Conservation (phyloP, 2,329 filamentous ascomycete species). For the Stromatinia cepivora region DNA sequence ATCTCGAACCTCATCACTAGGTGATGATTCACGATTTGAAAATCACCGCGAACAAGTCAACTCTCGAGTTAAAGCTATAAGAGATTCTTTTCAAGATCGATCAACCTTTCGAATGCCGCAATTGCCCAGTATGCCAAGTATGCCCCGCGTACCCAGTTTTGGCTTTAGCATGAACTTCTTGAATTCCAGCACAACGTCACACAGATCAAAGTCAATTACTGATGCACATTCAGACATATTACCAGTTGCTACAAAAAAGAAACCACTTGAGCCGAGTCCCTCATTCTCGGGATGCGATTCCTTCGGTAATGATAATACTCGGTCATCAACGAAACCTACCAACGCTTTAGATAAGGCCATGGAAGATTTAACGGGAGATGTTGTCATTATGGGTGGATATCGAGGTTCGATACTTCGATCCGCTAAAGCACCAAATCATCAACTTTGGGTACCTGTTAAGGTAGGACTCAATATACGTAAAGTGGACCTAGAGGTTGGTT, state of each 20-base stretch:
- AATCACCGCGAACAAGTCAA: conserved; percentile 84
- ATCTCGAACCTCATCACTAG: conserved; percentile 78
- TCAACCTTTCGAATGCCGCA: conserved; percentile 73
- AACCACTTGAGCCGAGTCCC: conserved; percentile 26
- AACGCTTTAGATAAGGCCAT: conserved; percentile 52
- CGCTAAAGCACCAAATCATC: conserved; percentile 76
- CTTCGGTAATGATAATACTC: conserved; percentile 27
- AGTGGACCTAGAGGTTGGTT: conserved; percentile 83
- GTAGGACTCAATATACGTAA: conserved; percentile 89
- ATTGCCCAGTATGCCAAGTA: conserved; percentile 54
- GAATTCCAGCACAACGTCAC: conserved; percentile 31
- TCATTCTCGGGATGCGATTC: conserved; percentile 27
- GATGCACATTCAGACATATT: conserved; percentile 37
- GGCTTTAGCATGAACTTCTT: conserved; percentile 43
- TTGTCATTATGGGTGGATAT: conserved; percentile 89
- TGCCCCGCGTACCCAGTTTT: conserved; percentile 45
- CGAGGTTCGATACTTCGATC: conserved; percentile 87
- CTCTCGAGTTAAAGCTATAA: conserved; percentile 84
- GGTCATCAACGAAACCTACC: conserved; percentile 30
- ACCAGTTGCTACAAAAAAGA: conserved; percentile 32
- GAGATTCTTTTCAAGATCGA: conserved; percentile 78
- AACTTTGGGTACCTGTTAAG: conserved; percentile 92
- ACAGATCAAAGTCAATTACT: conserved; percentile 36
- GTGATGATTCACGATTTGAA: conserved; percentile 78
- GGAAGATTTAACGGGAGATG: conserved; percentile 73